phyloP scores from a whole-genome alignment of 192 early-diverging fungal genomes.

The Entomortierella beljakovae region DNA sequence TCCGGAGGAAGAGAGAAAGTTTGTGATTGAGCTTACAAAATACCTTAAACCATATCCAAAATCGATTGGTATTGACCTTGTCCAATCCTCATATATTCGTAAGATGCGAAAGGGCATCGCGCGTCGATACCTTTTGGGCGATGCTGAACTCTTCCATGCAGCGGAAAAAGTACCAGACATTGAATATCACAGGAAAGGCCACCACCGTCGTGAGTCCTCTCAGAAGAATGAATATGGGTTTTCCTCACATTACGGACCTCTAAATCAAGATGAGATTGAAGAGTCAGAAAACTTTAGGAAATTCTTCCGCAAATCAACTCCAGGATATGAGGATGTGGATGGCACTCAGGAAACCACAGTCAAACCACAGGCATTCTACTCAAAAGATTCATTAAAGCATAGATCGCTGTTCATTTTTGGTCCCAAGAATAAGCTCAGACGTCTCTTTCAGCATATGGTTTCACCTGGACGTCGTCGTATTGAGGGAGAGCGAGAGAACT shows the following conservation, averaged over 20 bases:
- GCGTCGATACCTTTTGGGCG: slow-evolving; percentile 58
- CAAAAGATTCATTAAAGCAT: slow-evolving; percentile 29
- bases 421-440: slow-evolving; percentile 57
- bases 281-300: slow-evolving; percentile 36
- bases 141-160: slow-evolving; percentile 39
- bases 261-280: slow-evolving; percentile 15
- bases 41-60: slow-evolving; percentile 65
- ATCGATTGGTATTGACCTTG: slow-evolving; percentile 53
- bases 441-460: slow-evolving; percentile 61
- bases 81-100: slow-evolving; percentile 57
- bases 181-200: not conserved
- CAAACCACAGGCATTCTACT: slow-evolving; percentile 16
- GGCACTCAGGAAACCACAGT: not conserved
- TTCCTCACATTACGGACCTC: slow-evolving; percentile 4
- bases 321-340: slow-evolving; percentile 2
- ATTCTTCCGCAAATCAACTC: slow-evolving; percentile 1
- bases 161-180: slow-evolving; percentile 24
- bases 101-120: slow-evolving; percentile 62
- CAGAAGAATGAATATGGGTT: slow-evolving; percentile 5
- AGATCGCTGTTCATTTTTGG: slow-evolving; percentile 66
- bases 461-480: slow-evolving; percentile 61
- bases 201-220: slow-evolving; percentile 19
- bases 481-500: slow-evolving; percentile 56
- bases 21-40: slow-evolving; percentile 62
- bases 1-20: slow-evolving; percentile 45